phyloP scores from a whole-genome alignment of 305 asterid genomes.

The Stenogyne calaminthoides region DNA sequence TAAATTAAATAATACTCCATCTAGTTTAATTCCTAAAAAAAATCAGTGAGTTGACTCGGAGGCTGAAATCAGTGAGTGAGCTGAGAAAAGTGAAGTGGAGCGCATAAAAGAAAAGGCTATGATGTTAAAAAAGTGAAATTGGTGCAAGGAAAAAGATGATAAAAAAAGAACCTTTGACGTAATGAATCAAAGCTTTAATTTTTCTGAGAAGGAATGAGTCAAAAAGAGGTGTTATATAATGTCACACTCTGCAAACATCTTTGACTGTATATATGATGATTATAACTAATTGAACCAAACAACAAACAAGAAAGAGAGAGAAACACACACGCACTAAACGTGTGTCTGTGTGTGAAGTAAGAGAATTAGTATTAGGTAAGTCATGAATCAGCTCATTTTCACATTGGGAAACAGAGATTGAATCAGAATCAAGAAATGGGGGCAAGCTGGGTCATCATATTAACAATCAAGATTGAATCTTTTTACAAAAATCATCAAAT shows the following conservation, averaged over 20 bases:
- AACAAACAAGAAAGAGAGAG: neutral
- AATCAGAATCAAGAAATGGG: neutral
- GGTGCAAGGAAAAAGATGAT: constrained; percentile 27
- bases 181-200: constrained; percentile 24
- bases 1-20: constrained; percentile 8
- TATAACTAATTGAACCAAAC: neutral
- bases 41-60: constrained; percentile 29
- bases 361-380: neutral
- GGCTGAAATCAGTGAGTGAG: constrained; percentile 26
- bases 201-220: constrained; percentile 33
- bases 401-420: neutral
- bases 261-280: constrained; percentile 34
- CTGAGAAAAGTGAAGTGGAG: constrained; percentile 17
- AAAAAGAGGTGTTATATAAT: constrained; percentile 27
- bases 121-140: constrained; percentile 16
- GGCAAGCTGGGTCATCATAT: neutral
- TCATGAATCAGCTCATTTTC: constrained; percentile 8
- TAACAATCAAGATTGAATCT: constrained; percentile 19
- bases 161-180: constrained; percentile 35
- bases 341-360: constrained; percentile 9
- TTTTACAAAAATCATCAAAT: constrained; percentile 15
- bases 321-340: constrained; percentile 20
- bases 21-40: neutral
- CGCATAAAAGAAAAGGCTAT: constrained; percentile 14
- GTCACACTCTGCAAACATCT: constrained; percentile 37